phyloP scores from a whole-genome alignment of 148 eudicot species.

The Limonium bicolor region DNA sequence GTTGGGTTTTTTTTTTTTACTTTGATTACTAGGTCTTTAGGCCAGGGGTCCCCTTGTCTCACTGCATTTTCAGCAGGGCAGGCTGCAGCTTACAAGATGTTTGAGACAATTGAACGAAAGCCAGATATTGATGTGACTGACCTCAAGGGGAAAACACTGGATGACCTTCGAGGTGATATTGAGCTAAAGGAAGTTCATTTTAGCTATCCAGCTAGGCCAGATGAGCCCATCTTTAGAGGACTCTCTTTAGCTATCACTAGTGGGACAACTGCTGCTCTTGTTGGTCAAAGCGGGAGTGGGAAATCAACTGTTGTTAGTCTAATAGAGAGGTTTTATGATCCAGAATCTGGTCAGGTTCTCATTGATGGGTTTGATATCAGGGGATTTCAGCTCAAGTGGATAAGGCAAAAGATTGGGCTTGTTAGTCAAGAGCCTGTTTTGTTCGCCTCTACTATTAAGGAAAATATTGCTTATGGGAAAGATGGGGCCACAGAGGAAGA shows the following conservation, averaged over 20 bases:
- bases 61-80: constrained; percentile 45
- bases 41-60: constrained; percentile 47
- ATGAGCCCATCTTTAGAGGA: constrained; percentile 39
- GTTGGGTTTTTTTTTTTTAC: neutral
- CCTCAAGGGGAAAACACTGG: constrained; percentile 18
- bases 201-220: constrained; percentile 46
- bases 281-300: constrained; percentile 62
- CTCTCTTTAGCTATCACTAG: constrained; percentile 36
- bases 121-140: constrained; percentile 44
- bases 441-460: constrained; percentile 45
- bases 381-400: constrained; percentile 48
- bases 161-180: constrained; percentile 38
- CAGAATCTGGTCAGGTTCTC: constrained; percentile 37
- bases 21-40: constrained; percentile 30
- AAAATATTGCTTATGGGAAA: constrained; percentile 54
- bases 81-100: constrained; percentile 57
- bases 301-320: constrained; percentile 52
- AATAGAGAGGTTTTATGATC: constrained; percentile 55
- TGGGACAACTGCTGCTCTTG: constrained; percentile 45
- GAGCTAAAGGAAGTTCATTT: constrained; percentile 36
- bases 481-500: constrained; percentile 37
- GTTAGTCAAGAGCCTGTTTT: constrained; percentile 64
- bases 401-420: constrained; percentile 42
- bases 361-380: constrained; percentile 41
- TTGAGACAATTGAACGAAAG: constrained; percentile 34